Percentiles rank a stretch among this genome's conserved stretches.
Evolutionary conservation across 257 asterid species (phyloP).

Genomic region (Henckelia pumila): DNA sequence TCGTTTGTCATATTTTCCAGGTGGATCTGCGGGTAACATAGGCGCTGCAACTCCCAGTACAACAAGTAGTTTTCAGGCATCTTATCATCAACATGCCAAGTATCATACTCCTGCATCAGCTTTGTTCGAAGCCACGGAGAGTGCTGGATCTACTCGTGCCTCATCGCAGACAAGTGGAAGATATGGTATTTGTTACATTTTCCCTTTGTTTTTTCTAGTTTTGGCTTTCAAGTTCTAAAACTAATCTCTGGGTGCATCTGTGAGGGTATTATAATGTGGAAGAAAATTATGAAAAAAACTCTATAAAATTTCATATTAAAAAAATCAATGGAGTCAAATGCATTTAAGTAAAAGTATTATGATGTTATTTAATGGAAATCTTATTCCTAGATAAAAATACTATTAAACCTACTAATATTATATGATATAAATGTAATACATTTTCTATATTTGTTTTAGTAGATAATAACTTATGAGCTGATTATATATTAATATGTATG

Average conservation of each 20-base stretch:
- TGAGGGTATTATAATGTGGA: neutral
- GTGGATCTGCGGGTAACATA: slow-evolving; percentile 17
- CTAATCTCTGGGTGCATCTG: slow-evolving; percentile 4
- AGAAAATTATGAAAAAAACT: too few relatives aligned
- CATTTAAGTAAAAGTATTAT: too few relatives aligned
- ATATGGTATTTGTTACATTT: slow-evolving; percentile 35
- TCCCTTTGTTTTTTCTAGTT: slow-evolving; percentile 10
- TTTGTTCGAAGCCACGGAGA: slow-evolving; percentile 55
- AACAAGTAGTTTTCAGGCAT: slow-evolving; percentile 42
- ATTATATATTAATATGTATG: too few relatives aligned
- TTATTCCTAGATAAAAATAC: too few relatives aligned
- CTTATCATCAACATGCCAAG: slow-evolving; percentile 43
- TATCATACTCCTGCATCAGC: slow-evolving; percentile 78
- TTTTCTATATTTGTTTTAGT: too few relatives aligned
- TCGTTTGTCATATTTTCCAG: neutral
- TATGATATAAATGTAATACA: too few relatives aligned
- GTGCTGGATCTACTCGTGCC: slow-evolving; percentile 36
- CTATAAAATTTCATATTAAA: too few relatives aligned
- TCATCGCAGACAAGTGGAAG: too few relatives aligned
- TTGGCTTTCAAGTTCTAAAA: slow-evolving; percentile 14
- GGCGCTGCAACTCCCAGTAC: slow-evolving; percentile 33
- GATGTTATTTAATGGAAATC: too few relatives aligned
- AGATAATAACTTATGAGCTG: too few relatives aligned
- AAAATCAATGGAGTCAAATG: too few relatives aligned
- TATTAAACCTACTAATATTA: too few relatives aligned